These are phyloP conservation scores for Zygosaccharomyces pseudobailii DNA, from an alignment of 1,139 yeast species.

Conservation along the genomic window DNA sequence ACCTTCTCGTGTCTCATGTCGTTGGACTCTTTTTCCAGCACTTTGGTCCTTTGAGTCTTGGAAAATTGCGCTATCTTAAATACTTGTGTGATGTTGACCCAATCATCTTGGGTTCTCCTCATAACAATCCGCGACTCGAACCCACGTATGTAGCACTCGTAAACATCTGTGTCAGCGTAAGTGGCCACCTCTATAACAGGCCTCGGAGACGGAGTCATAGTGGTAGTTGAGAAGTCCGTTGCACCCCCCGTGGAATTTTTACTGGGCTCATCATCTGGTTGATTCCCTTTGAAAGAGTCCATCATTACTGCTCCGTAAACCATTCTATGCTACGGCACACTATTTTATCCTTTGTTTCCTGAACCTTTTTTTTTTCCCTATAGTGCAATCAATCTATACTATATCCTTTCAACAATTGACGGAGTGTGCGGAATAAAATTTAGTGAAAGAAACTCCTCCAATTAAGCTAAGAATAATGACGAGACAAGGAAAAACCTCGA, in stretches of 20 bases:
- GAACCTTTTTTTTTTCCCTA: background rate
- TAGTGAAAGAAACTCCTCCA: background rate
- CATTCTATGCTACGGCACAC: conserved; percentile 5
- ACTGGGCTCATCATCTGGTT: conserved; percentile 1
- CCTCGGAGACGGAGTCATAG: conserved; percentile 4
- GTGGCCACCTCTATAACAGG: conserved; percentile 34
- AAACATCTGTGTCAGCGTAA: conserved; percentile 45
- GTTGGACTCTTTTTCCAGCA: conserved; percentile 83
- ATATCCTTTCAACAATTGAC: background rate
- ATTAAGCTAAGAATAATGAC: background rate
- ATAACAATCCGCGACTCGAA: conserved; percentile 40
- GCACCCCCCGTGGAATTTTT: background rate
- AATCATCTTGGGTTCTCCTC: conserved; percentile 75
- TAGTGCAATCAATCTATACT: background rate
- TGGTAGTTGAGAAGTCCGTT: background rate
- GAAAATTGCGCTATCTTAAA: conserved; percentile 83
- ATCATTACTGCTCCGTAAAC: conserved; percentile 12
- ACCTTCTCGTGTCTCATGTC: conserved; percentile 85
- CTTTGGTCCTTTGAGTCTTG: conserved; percentile 77
- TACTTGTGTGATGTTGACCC: conserved; percentile 90
- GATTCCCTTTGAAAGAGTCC: conserved; percentile 10
- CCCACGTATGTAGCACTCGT: conserved; percentile 46
- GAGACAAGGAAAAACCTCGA: background rate
- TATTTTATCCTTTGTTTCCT: background rate
- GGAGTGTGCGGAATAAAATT: background rate